Evolutionary conservation across 345 rosid species (phyloP).

Genomic region (Anacardium occidentale): DNA sequence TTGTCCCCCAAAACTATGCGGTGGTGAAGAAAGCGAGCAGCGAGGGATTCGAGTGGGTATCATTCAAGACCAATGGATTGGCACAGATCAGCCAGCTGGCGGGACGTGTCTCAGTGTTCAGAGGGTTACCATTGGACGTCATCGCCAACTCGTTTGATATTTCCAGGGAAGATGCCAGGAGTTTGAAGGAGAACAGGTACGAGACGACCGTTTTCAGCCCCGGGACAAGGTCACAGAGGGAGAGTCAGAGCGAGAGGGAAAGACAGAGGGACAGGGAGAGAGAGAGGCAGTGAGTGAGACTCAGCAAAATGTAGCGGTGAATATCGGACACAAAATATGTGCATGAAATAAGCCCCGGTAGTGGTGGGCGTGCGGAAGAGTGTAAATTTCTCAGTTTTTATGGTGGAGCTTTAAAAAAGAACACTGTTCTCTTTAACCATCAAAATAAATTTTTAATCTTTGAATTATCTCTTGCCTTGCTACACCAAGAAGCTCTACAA

Average conservation of each 20-base stretch:
- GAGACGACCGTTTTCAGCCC: constrained; percentile 24
- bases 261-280: no score
- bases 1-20: constrained; percentile 36
- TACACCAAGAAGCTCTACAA: no score
- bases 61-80: constrained; percentile 36
- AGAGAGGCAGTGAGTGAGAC: no score
- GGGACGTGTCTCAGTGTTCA: constrained; percentile 28
- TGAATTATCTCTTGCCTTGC: no score
- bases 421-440: no score
- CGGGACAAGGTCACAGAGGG: not conserved
- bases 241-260: not conserved
- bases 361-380: no score
- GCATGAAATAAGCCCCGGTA: no score
- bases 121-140: constrained; percentile 36
- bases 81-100: constrained; percentile 32
- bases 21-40: constrained; percentile 32
- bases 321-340: not conserved
- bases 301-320: no score
- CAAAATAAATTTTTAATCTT: no score
- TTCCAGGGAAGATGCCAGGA: constrained; percentile 35
- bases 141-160: constrained; percentile 32
- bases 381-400: no score
- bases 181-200: constrained; percentile 33
- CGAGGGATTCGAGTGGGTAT: constrained; percentile 36
- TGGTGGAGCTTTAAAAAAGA: no score